A percentile compares a stretch with the other conserved stretches of the same genome.
These are phyloP conservation scores for Tetracentron sinense DNA, from an alignment of 164 flowering plant species.

Conservation along the genomic window DNA sequence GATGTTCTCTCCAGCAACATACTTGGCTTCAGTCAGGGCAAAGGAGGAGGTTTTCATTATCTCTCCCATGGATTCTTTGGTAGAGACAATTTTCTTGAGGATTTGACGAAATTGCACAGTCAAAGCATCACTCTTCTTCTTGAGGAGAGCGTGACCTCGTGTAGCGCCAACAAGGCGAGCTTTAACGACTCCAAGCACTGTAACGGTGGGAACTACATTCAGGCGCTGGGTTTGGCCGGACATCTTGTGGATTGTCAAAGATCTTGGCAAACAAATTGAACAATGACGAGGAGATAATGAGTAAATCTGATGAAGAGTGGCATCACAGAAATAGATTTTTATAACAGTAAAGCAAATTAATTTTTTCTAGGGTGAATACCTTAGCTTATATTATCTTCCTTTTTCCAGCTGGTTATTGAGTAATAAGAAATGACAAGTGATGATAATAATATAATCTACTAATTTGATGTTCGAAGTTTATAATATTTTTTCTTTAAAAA, in stretches of 20 bases:
- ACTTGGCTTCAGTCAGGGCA: constrained; percentile 87
- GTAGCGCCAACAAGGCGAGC: constrained; percentile 95
- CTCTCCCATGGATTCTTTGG: constrained; percentile 92
- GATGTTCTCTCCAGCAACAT: constrained; percentile 91
- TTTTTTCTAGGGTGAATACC: too few species aligned
- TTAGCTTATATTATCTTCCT: too few species aligned
- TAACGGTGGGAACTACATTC: constrained; percentile 92
- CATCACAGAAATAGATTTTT: too few species aligned
- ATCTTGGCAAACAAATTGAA: constrained; percentile 10
- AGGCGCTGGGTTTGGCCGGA: constrained; percentile 83
- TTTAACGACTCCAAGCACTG: constrained; percentile 83
- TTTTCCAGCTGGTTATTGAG: too few species aligned
- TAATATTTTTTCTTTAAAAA: too few species aligned
- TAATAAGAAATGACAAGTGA: too few species aligned
- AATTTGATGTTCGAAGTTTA: too few species aligned
- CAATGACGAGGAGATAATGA: background rate
- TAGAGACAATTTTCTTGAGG: constrained; percentile 77
- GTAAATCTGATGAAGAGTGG: too few species aligned
- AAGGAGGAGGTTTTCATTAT: constrained; percentile 84
- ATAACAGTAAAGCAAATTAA: too few species aligned
- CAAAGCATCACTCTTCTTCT: constrained; percentile 95
- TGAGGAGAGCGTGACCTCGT: constrained; percentile 92
- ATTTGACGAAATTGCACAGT: constrained; percentile 89
- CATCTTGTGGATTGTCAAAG: constrained; percentile 38
- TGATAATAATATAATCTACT: too few species aligned